Evolutionary conservation across 257 asterid species (phyloP).

Genomic region (Gynochthodes officinalis): DNA sequence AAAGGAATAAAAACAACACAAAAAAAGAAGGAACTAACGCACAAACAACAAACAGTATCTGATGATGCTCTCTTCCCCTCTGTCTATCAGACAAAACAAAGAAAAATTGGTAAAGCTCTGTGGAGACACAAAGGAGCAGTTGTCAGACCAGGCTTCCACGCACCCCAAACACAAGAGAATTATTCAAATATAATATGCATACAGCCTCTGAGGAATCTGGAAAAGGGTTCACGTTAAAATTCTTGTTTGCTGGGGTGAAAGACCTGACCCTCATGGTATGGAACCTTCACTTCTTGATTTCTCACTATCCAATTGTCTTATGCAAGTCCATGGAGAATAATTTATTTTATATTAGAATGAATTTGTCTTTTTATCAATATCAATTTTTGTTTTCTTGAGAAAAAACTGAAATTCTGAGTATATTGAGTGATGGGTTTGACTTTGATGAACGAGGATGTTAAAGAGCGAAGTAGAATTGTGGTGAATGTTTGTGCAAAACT

Average conservation of each 20-base stretch:
- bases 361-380: not conserved
- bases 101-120: slow-evolving; percentile 19
- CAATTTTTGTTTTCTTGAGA: not conserved
- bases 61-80: slow-evolving; percentile 7
- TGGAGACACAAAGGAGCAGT: slow-evolving; percentile 42
- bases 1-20: not conserved
- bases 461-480: not conserved
- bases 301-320: not conserved
- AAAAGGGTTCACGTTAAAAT: slow-evolving; percentile 45
- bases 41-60: not conserved
- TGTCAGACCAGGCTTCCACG: slow-evolving; percentile 56
- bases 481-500: slow-evolving; percentile 12
- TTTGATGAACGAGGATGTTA: not conserved
- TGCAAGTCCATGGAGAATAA: not conserved
- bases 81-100: not conserved
- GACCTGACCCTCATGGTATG: slow-evolving; percentile 20
- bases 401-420: slow-evolving; percentile 1
- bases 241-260: slow-evolving; percentile 29
- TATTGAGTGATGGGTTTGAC: slow-evolving; percentile 7
- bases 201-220: slow-evolving; percentile 18
- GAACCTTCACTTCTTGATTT: slow-evolving; percentile 32
- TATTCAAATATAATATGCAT: slow-evolving; percentile 7
- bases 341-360: slow-evolving; percentile 6
- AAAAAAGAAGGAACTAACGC: not conserved
- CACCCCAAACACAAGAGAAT: not conserved